phyloP scores from a whole-genome alignment of 768 basidiomycete species.

The Mycena alexandri region DNA sequence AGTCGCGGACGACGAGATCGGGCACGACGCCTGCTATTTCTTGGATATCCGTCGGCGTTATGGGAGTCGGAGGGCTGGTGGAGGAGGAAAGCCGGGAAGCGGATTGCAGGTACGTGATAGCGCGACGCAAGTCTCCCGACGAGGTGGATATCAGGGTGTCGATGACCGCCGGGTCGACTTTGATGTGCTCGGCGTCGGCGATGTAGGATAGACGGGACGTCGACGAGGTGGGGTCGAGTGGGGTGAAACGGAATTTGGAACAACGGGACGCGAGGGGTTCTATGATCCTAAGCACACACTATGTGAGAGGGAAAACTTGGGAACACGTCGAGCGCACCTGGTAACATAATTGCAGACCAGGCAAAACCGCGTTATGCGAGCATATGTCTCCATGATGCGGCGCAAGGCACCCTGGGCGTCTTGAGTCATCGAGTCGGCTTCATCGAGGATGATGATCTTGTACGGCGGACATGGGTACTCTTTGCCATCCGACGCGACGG shows the following conservation, averaged over 20 bases:
- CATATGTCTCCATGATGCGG: conserved; percentile 99
- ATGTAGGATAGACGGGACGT: conserved; percentile 83
- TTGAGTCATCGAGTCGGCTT: conserved; percentile 99
- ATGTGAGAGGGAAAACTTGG: not conserved
- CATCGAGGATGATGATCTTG: conserved; percentile 98
- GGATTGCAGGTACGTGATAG: conserved; percentile 98
- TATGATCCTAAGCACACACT: conserved; percentile 78
- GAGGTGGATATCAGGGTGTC: conserved; percentile 83
- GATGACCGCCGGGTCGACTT: conserved; percentile 70
- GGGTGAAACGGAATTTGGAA: conserved; percentile 98
- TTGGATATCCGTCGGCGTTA: conserved; percentile 85
- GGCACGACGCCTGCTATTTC: conserved; percentile 98
- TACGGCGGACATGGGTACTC: conserved; percentile 96
- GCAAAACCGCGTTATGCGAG: conserved; percentile 96
- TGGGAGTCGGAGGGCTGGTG: conserved; percentile 76
- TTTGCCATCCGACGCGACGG: conserved; percentile 79
- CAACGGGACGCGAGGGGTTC: conserved; percentile 99
- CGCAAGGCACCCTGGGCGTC: conserved; percentile 97
- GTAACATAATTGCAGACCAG: conserved; percentile 99
- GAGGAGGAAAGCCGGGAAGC: conserved; percentile 89
- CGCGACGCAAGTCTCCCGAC: conserved; percentile 92
- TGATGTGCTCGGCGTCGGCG: conserved; percentile 79
- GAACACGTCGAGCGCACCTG: conserved; percentile 63
- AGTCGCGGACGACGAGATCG: conserved; percentile 72
- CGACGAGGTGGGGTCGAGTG: conserved; percentile 85